These are phyloP conservation scores for Clonostachys sp. DNA, from an alignment of 2,329 filamentous ascomycete species.

Conservation along the genomic window DNA sequence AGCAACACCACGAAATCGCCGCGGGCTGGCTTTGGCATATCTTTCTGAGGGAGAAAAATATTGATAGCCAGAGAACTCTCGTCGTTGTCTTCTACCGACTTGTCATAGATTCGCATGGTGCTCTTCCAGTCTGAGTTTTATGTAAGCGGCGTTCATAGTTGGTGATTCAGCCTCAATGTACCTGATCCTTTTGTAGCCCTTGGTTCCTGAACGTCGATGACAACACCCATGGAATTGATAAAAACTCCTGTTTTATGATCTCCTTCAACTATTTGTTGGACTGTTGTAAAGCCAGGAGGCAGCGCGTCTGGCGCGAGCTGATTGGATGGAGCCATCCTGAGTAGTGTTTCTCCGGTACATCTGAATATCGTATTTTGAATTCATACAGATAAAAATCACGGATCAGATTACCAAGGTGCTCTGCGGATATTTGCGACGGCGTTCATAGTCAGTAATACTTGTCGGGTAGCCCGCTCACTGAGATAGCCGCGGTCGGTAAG, in stretches of 20 bases:
- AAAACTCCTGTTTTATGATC: slow-evolving; percentile 15
- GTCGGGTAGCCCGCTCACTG: no score
- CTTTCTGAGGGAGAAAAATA: slow-evolving; percentile 49
- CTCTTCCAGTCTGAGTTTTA: slow-evolving; percentile 50
- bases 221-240: slow-evolving; percentile 64
- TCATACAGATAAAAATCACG: background rate
- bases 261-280: slow-evolving; percentile 17
- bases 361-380: background rate
- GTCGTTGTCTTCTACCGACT: slow-evolving; percentile 33
- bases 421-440: no score
- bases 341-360: background rate
- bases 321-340: background rate
- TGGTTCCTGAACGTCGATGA: slow-evolving; percentile 59
- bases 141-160: background rate
- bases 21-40: slow-evolving; percentile 41
- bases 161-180: slow-evolving; percentile 14
- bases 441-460: no score
- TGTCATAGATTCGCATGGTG: slow-evolving; percentile 56
- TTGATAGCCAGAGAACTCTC: slow-evolving; percentile 39
- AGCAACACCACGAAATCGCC: slow-evolving; percentile 40
- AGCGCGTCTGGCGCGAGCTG: background rate
- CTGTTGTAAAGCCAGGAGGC: background rate
- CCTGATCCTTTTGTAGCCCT: slow-evolving; percentile 46
- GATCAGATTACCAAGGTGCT: background rate
- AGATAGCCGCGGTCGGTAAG: no score